Evolutionary conservation across 192 early-diverging fungal genomes (phyloP).

Genomic region (Coemansia sp.): DNA sequence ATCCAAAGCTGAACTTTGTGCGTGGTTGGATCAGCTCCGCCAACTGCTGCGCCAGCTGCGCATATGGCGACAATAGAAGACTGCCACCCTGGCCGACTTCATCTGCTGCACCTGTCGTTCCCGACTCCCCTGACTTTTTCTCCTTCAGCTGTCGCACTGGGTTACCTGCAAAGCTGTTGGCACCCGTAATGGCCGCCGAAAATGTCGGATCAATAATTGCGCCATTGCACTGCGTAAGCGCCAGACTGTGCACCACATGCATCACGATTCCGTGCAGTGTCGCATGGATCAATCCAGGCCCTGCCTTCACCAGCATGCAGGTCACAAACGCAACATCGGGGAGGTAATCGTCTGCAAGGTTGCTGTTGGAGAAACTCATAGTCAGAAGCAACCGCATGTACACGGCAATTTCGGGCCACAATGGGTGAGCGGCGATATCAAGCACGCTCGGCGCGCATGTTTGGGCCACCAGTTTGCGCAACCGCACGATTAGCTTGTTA

Average conservation of each 20-base stretch:
- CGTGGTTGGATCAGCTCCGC: slow-evolving; percentile 50
- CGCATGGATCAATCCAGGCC: slow-evolving; percentile 78
- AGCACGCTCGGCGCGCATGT: slow-evolving; percentile 73
- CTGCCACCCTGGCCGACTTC: slow-evolving; percentile 24
- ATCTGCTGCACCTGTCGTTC: neutral
- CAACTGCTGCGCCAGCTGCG: slow-evolving; percentile 59
- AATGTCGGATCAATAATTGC: slow-evolving; percentile 78
- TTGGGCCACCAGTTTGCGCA: slow-evolving; percentile 79
- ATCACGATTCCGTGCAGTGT: slow-evolving; percentile 94
- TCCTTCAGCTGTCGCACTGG: slow-evolving; percentile 55
- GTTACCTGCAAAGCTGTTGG: slow-evolving; percentile 64
- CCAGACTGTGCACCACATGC: slow-evolving; percentile 84
- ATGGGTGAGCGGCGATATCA: slow-evolving; percentile 75
- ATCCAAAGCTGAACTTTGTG: slow-evolving; percentile 53
- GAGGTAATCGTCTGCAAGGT: slow-evolving; percentile 72
- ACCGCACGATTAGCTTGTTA: slow-evolving; percentile 77
- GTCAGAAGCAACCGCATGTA: slow-evolving; percentile 86
- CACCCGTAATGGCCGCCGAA: slow-evolving; percentile 67
- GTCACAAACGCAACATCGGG: slow-evolving; percentile 88
- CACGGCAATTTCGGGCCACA: slow-evolving; percentile 92
- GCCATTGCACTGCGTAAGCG: slow-evolving; percentile 79
- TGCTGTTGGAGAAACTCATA: slow-evolving; percentile 82
- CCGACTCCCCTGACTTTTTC: neutral
- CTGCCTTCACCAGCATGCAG: slow-evolving; percentile 80
- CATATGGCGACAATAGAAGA: slow-evolving; percentile 60